Evolutionary conservation across 176 grass and related monocot species (phyloP), one percentile per base, ranked within the genome.

Genomic region (Aegilops speltoides): DNA sequence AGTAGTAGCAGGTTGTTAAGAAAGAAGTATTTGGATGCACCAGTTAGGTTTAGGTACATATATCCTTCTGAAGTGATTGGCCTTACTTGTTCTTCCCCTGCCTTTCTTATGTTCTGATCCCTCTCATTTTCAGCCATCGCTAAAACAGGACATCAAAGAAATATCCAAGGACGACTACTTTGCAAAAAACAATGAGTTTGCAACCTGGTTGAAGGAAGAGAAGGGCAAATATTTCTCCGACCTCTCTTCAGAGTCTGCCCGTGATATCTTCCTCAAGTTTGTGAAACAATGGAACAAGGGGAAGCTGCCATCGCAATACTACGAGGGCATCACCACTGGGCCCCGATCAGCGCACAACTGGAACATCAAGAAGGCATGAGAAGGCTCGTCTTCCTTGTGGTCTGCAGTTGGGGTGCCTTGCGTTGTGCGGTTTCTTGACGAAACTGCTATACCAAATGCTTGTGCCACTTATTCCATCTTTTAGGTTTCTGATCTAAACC

Each of bases 131-230:
- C 26, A 6, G 17, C 40, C 16, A 8, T 22, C 9, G 28, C 50
- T 70, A 24, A 88, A 91, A 93, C 64, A 94, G 85, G 89, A 32
- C 62, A 88, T 96, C 80, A 83, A 90, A 86, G 89, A 99, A 85
- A 91, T 96, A 62, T 94, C 97, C 50, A 93, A 99, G 81, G 94
- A 96, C 56, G 94, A 99, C 83, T 99, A 99, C 33, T 99, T 94
- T 43, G 85, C 97, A 20, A 99, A 94, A 78, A 99, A 90, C 89
- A 96, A 96, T 16, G 97, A 99, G 73, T 99, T 99, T 20, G 87
- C 94, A 7, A 93, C 94, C 8, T 99, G 97, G 92, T 88, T 96
- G 61, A 96, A 94, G 85, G 90, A 96, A 93, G 87, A 93, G 82
- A 91, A 91, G 73, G 79, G 79, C 23, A 94, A 96, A 83, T 99